Conservation (phyloP, 202 grass and related monocot genomes). For the Cymbopogon flexuosus region DNA sequence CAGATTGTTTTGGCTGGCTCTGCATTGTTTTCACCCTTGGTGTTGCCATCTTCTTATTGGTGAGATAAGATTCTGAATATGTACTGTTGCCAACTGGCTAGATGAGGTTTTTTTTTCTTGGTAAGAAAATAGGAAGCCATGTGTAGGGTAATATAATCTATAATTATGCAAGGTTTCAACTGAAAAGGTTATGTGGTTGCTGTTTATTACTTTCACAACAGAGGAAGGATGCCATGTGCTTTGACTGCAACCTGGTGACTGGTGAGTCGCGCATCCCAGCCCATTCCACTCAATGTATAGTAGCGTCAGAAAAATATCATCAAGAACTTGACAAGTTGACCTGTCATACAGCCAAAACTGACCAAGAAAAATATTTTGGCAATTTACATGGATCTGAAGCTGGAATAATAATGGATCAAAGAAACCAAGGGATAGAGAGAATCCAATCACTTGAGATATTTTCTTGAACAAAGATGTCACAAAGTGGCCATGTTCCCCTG, state of each 20-base stretch:
- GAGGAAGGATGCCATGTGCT: neutral
- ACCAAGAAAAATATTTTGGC: neutral
- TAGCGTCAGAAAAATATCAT: too few relatives aligned
- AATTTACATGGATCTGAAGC: neutral
- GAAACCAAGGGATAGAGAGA: neutral
- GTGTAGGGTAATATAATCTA: neutral
- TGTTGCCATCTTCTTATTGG: neutral
- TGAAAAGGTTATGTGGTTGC: neutral
- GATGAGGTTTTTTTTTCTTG: neutral
- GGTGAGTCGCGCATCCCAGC: neutral
- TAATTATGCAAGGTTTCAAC: neutral
- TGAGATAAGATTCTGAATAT: constrained; percentile 28
- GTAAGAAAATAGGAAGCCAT: neutral
- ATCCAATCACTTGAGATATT: constrained; percentile 21
- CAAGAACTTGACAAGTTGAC: too few relatives aligned
- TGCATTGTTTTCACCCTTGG: constrained; percentile 2
- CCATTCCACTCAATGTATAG: neutral
- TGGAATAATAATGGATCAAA: neutral
- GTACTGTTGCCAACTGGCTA: neutral
- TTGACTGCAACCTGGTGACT: neutral
- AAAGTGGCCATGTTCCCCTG: neutral
- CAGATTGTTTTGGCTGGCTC: constrained; percentile 22
- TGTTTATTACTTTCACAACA: neutral
- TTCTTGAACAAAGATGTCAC: neutral
- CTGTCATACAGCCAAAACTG: neutral